Percentiles rank a stretch among this genome's conserved stretches.
These are phyloP conservation scores for Porcisia hertigi DNA, from an alignment of 208 protist genomes.

Conservation along the genomic window DNA sequence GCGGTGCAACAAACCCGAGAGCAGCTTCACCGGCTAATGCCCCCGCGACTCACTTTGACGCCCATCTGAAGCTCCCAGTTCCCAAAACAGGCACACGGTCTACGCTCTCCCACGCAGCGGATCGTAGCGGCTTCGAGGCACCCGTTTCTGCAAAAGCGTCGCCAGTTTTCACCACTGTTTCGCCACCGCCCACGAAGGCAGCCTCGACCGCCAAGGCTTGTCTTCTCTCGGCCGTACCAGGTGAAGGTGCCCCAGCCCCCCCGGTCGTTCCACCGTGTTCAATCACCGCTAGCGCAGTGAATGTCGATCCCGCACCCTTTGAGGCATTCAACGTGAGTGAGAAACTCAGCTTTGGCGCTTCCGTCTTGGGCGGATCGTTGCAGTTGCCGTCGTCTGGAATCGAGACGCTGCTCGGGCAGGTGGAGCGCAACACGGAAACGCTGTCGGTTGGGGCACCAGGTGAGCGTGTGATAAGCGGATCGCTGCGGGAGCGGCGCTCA, in stretches of 20 bases:
- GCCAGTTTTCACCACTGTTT: constrained; percentile 1
- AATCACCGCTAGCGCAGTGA: neutral
- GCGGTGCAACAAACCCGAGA: neutral
- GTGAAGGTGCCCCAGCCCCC: neutral
- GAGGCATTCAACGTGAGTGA: constrained; percentile 17
- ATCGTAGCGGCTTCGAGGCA: neutral
- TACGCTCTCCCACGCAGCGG: neutral
- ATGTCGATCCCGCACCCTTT: constrained; percentile 7
- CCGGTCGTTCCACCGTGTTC: neutral
- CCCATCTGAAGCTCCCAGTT: neutral
- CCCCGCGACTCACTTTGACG: constrained; percentile 9
- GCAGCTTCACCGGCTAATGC: neutral
- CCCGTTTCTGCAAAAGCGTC: neutral
- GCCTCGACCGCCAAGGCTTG: neutral
- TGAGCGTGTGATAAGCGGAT: constrained; percentile 16
- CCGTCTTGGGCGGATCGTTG: constrained; percentile 20
- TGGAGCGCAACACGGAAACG: constrained; percentile 25
- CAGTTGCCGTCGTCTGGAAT: constrained; percentile 28
- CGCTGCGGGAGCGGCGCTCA: constrained; percentile 31
- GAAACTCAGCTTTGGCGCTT: constrained; percentile 21
- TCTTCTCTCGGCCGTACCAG: neutral
- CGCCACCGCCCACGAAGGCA: constrained; percentile 11
- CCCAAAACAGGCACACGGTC: constrained; percentile 13
- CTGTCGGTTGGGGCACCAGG: neutral
- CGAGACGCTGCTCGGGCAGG: constrained; percentile 31